These are phyloP conservation scores for Xylaria sp. DNA, from an alignment of 2,329 filamentous ascomycete genomes.

Conservation along the genomic window DNA sequence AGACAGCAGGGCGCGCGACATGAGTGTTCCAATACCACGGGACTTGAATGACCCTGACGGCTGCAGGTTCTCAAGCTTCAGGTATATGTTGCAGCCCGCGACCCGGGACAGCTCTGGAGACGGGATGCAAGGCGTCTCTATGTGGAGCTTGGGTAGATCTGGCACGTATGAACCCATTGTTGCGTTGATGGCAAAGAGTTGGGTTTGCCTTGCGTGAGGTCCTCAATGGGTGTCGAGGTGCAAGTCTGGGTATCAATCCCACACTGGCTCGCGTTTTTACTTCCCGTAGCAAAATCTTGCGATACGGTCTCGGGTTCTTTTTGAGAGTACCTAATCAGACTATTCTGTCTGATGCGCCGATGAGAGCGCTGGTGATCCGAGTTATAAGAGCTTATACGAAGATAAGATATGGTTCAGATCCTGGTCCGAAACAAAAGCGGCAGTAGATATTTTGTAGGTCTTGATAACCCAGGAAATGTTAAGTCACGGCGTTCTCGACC, in stretches of 20 bases:
- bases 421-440: neutral
- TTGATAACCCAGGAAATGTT: neutral
- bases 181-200: neutral
- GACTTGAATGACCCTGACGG: slow-evolving; percentile 90
- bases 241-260: neutral
- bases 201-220: neutral
- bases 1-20: slow-evolving; percentile 56
- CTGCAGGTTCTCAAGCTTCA: slow-evolving; percentile 88
- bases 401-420: slow-evolving; percentile 7
- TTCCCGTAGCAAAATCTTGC: neutral
- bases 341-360: neutral
- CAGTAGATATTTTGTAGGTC: neutral
- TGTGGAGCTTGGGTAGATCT: slow-evolving; percentile 68
- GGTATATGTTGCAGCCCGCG: slow-evolving; percentile 82
- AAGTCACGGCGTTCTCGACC: neutral
- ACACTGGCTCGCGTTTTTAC: neutral
- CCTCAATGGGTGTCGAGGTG: neutral
- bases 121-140: slow-evolving; percentile 76
- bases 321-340: neutral
- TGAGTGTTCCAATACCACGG: slow-evolving; percentile 77
- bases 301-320: neutral
- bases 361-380: neutral
- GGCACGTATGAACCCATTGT: slow-evolving; percentile 50
- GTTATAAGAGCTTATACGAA: neutral
- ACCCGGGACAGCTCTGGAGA: slow-evolving; percentile 73